Conservation (phyloP, 495 filamentous ascomycete species). For the Tuber melanosporum region DNA sequence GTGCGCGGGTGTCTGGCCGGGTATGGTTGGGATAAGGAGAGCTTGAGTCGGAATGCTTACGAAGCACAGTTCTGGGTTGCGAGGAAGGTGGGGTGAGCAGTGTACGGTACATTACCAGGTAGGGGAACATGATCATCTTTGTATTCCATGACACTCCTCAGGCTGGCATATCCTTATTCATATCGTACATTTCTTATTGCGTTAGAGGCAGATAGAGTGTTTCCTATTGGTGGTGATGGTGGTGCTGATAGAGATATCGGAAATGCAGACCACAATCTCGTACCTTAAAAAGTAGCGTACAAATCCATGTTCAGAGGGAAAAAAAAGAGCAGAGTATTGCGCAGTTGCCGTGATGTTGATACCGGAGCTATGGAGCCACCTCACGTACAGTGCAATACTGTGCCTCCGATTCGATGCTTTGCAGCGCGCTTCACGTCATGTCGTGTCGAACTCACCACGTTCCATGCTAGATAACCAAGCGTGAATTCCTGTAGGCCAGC, state of each 20-base stretch:
- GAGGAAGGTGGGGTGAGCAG: slow-evolving; percentile 50
- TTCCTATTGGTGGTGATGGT: background rate
- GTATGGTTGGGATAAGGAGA: slow-evolving; percentile 75
- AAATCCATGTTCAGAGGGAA: background rate
- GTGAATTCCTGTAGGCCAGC: background rate
- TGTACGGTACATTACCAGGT: background rate
- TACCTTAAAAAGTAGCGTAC: background rate
- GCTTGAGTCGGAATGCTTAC: slow-evolving; percentile 81
- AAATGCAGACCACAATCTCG: background rate
- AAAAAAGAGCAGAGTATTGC: background rate
- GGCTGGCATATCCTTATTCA: background rate
- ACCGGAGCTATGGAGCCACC: background rate
- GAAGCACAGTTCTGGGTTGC: slow-evolving; percentile 75
- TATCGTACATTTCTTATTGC: background rate
- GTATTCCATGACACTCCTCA: background rate
- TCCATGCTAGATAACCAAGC: slow-evolving; percentile 3
- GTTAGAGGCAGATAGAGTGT: background rate
- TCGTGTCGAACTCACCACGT: background rate
- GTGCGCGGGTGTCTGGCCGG: slow-evolving; percentile 55
- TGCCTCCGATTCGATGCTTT: background rate
- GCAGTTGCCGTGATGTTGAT: background rate
- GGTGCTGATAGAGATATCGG: background rate
- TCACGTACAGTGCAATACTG: background rate
- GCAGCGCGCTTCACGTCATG: background rate
- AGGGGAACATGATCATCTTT: background rate